Evolutionary conservation across 305 asterid genomes (phyloP), one percentile per base, ranked within the genome.

Genomic region (Caryopteris hybrid): DNA sequence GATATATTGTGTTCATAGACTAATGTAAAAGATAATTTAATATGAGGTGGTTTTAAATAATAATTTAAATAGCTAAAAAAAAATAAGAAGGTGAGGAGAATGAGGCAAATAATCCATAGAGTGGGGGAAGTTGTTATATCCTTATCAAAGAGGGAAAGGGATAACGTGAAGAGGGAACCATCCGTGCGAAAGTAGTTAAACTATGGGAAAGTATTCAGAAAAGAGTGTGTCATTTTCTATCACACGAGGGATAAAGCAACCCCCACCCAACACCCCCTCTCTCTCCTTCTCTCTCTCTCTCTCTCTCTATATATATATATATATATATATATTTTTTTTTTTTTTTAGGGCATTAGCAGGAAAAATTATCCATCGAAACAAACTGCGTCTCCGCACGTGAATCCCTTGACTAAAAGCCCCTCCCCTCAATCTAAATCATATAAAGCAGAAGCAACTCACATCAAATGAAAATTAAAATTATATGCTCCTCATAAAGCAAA

Each of bases 361-460:
- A 68, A 22, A 69, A 69, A 29, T 54, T 66, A 39, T 47, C 43
- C 62, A 47, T 66, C 66, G 67, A 55, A 68, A 66, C 56, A 74
- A n/a, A 70, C 67, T 53, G 66, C 76, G 18, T 70, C 73, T 27
- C 64, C 77, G 75, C 95, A 86, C 95, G 92, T 86, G 92, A 74
- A 52, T 60, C 18, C 62, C 63, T 68, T 69, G 71, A 72, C 79
- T 72, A 74, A 75, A 61, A 43, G 67, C 42, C 56, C 51, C 48
- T 33, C 31, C 18, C 17, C 51, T 38, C 25, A 20, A 52, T 34
- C 59, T 61, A 38, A 41, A 20, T 14, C 21, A 61, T 61, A 16
- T 63, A 64, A 42, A 72, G 50, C 71, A 25, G 46, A 27, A 12
- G 29, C 12, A 45, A 46, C 42, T 54, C 70, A 10, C 39, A 25